phyloP scores from a whole-genome alignment of 306 rosid species.

The Hippophae tibetana region DNA sequence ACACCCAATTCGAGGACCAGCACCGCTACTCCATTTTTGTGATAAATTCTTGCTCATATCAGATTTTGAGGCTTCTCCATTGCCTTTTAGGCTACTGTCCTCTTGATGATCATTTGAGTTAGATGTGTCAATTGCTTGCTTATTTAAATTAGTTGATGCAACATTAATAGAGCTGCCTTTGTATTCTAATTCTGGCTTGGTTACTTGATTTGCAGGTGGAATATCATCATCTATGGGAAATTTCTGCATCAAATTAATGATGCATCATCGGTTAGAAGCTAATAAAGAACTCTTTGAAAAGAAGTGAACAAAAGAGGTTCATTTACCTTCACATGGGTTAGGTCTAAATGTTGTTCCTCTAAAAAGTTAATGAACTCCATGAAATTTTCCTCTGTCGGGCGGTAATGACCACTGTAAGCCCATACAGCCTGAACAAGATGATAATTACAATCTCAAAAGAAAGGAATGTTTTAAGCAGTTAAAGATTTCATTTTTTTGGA shows the following conservation, averaged over 20 bases:
- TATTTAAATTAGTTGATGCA: neutral
- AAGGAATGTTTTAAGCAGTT: no score
- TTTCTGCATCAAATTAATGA: slow-evolving; percentile 27
- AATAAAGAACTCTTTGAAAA: neutral
- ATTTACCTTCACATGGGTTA: slow-evolving; percentile 72
- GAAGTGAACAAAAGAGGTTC: neutral
- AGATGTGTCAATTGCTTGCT: slow-evolving; percentile 13
- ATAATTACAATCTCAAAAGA: slow-evolving; percentile 9
- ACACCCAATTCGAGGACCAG: slow-evolving; percentile 20
- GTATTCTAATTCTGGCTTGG: neutral
- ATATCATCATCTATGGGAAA: slow-evolving; percentile 61
- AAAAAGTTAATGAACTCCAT: slow-evolving; percentile 55
- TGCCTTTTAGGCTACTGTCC: neutral
- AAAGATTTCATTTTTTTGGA: no score
- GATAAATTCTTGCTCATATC: slow-evolving; percentile 26
- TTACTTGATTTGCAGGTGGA: slow-evolving; percentile 26
- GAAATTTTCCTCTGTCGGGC: slow-evolving; percentile 62
- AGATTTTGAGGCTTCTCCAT: slow-evolving; percentile 13
- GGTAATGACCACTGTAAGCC: slow-evolving; percentile 85
- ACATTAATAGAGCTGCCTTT: neutral
- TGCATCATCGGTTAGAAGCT: neutral
- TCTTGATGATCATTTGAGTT: slow-evolving; percentile 7
- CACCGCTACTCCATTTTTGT: slow-evolving; percentile 53
- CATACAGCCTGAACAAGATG: slow-evolving; percentile 57
- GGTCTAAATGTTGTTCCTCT: slow-evolving; percentile 54